These are phyloP conservation scores for Venturiaceae sp. DNA, from an alignment of 2,329 filamentous ascomycete genomes.

Conservation along the genomic window DNA sequence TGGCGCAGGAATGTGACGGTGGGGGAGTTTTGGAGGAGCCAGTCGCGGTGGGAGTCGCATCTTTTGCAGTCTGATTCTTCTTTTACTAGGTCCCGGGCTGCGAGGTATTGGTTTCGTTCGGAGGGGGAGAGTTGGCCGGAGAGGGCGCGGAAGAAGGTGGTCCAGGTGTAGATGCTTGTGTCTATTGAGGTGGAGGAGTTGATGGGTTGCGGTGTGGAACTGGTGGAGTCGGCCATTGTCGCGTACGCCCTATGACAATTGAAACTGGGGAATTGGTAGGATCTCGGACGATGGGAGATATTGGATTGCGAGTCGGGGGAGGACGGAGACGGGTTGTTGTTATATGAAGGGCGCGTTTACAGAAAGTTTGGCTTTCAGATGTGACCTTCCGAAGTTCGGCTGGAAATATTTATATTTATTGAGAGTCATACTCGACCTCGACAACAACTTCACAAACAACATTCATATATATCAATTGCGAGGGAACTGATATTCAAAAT, in stretches of 20 bases:
- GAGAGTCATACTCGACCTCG: neutral
- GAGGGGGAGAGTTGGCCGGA: slow-evolving; percentile 60
- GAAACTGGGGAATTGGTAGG: neutral
- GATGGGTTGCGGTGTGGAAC: neutral
- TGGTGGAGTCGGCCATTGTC: neutral
- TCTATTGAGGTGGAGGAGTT: slow-evolving; percentile 11
- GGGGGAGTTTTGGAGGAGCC: slow-evolving; percentile 60
- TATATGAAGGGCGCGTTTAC: neutral
- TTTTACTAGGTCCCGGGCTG: slow-evolving; percentile 63
- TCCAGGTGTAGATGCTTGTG: slow-evolving; percentile 49
- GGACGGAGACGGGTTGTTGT: neutral
- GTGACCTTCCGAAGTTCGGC: neutral
- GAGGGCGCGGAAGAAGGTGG: slow-evolving; percentile 78
- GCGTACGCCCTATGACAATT: neutral
- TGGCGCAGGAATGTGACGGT: slow-evolving; percentile 79
- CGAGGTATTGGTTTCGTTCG: slow-evolving; percentile 66
- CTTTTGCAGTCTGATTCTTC: slow-evolving; percentile 69
- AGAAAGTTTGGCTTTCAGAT: neutral
- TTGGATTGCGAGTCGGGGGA: neutral
- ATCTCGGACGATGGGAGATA: neutral
- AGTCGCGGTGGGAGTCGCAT: slow-evolving; percentile 76
- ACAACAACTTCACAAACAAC: neutral
- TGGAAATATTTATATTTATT: neutral
- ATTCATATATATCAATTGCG: neutral
- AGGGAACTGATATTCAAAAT: slow-evolving; percentile 28